Evolutionary conservation across 495 filamentous ascomycete genomes (phyloP), one percentile per base, ranked within the genome.

Genomic region (Penicillium cinerascens): DNA sequence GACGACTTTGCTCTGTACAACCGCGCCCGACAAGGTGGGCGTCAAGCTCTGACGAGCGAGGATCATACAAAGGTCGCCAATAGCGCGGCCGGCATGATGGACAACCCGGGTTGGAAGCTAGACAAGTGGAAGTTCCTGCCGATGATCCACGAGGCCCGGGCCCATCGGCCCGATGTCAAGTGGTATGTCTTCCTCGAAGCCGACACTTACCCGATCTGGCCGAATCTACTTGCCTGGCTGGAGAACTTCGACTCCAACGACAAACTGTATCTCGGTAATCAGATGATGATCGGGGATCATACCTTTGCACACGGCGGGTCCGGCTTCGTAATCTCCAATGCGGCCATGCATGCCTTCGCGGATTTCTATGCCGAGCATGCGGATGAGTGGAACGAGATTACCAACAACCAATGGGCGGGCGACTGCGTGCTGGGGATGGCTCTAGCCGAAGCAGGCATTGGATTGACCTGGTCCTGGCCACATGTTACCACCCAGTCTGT

Each of bases 121-220:
- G 85, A 88, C 65, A 86, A 85, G 61, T 87, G 82, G 75, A 88
- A 87, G 65, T 87, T 87, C 61, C 68, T 88, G 6, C 81, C 83
- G 4, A 83, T 84, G 73, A 74, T 87, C 54, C 74, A 81, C 38
- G 69, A 79, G 25, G 78, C 82, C 17, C 78, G 78, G 59, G 59
- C 63, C 23, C 66, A 73, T 63, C 65, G 69, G 11, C 76, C 78
- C n/a, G 61, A 76, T 10, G 74, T 70, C 15, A 74, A 81, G 35
- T 89, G 83, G 83, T 89, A 81, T 56, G 75, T 87, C 40, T 87
- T 87, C 63, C 78, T 85, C 59, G 85, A 87, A 53, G 80, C 81
- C 0, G 85, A 89, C 61, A 85, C 84, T 1, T 87, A 85, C 58
- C 59, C 84, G 21, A 68, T 86, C 41, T 87, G 83, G 83, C 70